Conservation (phyloP, 1,284 basidiomycete genomes). For the Leucoagaricus sp. region DNA sequence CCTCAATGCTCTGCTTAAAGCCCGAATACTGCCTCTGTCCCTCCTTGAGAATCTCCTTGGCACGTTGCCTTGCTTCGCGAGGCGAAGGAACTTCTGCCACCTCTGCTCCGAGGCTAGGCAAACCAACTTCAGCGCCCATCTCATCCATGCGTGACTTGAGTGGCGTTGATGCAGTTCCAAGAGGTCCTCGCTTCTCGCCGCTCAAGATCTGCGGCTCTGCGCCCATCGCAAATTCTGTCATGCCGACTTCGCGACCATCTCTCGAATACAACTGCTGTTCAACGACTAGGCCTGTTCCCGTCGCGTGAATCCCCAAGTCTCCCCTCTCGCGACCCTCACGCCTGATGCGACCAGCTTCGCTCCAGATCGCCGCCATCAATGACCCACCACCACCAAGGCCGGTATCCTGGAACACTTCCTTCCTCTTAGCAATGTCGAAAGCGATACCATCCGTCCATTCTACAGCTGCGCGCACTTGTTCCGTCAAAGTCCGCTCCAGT, state of each 20-base stretch:
- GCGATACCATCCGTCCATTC: conserved; percentile 54
- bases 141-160: conserved; percentile 36
- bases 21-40: conserved; percentile 41
- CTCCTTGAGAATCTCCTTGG: conserved; percentile 34
- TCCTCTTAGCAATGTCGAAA: conserved; percentile 56
- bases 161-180: conserved; percentile 53
- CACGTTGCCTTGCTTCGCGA: conserved; percentile 33
- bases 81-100: conserved; percentile 26
- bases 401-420: conserved; percentile 63
- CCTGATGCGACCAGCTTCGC: conserved; percentile 58
- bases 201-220: conserved; percentile 69
- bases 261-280: conserved; percentile 36
- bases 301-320: conserved; percentile 50
- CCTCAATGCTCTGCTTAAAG: conserved; percentile 47
- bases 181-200: conserved; percentile 63
- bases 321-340: conserved; percentile 35
- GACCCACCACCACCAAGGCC: conserved; percentile 51
- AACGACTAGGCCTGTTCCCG: conserved; percentile 61
- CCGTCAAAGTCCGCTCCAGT: conserved; percentile 54
- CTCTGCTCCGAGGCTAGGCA: conserved; percentile 26
- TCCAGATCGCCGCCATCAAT: conserved; percentile 60
- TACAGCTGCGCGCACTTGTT: conserved; percentile 50
- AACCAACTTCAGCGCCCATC: conserved; percentile 30
- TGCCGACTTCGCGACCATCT: conserved; percentile 31
- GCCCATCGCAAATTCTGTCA: conserved; percentile 60